Evolutionary conservation across 495 filamentous ascomycete genomes (phyloP).

Genomic region (Entonaema liquescens): DNA sequence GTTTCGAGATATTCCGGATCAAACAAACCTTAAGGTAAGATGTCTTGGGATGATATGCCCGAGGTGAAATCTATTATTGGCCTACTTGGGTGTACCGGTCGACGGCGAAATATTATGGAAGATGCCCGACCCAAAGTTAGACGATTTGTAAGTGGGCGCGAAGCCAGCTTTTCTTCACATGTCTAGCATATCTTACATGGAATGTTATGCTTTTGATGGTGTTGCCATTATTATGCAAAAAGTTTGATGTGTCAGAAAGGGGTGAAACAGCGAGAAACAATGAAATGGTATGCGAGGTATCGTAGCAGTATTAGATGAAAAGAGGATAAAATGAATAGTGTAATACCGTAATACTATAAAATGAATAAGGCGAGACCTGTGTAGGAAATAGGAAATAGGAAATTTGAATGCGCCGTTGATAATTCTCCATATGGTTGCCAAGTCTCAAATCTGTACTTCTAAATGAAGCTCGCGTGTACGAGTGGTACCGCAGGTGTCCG

Average conservation of each 20-base stretch:
- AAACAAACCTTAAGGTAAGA: conserved; percentile 12
- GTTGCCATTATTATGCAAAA: conserved; percentile 26
- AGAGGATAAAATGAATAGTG: conserved; percentile 13
- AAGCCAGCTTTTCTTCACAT: neutral
- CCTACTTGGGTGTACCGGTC: neutral
- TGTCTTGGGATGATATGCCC: conserved; percentile 16
- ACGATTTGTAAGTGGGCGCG: neutral
- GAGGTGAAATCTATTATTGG: conserved; percentile 5
- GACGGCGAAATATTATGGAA: neutral
- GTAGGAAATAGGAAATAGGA: no score
- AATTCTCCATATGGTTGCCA: conserved; percentile 33
- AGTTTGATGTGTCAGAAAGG: conserved; percentile 8
- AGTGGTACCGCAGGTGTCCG: conserved; percentile 27
- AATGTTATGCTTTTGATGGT: conserved; percentile 16
- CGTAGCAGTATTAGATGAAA: conserved; percentile 1
- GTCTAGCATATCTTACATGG: neutral
- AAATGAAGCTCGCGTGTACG: conserved; percentile 33
- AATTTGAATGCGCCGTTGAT: conserved; percentile 24
- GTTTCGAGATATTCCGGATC: neutral
- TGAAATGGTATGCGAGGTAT: neutral
- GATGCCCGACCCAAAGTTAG: conserved; percentile 16
- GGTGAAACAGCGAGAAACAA: neutral
- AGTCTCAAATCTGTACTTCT: conserved; percentile 16
- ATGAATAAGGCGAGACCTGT: no score
- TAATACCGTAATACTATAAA: no score